Evolutionary conservation across 495 filamentous ascomycete species (phyloP).

Genomic region (Choiromyces venosus): DNA sequence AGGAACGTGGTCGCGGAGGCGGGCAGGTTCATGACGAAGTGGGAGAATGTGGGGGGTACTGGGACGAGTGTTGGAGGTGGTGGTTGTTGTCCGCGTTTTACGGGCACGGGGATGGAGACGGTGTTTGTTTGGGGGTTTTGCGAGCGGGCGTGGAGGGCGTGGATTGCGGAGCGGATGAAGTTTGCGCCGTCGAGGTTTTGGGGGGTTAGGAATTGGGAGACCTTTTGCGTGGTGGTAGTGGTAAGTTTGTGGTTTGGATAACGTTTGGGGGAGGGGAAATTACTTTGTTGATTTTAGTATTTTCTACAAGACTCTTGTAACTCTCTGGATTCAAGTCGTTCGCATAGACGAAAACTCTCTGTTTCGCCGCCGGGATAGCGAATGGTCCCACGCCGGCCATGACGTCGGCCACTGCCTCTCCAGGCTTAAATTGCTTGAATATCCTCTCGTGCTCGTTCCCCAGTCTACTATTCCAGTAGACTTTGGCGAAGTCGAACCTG

Average conservation of each 20-base stretch:
- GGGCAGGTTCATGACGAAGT: constrained; percentile 97
- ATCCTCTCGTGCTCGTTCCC: constrained; percentile 82
- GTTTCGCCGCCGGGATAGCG: constrained; percentile 84
- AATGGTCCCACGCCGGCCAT: constrained; percentile 98
- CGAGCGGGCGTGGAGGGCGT: constrained; percentile 54
- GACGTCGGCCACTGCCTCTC: constrained; percentile 89
- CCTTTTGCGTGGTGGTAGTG: constrained; percentile 48
- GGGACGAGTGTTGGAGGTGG: constrained; percentile 48
- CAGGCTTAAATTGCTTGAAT: constrained; percentile 66
- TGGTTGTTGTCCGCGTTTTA: constrained; percentile 42
- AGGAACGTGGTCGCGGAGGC: constrained; percentile 82
- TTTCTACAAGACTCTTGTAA: constrained; percentile 61
- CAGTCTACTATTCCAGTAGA: constrained; percentile 95
- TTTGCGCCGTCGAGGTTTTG: constrained; percentile 72
- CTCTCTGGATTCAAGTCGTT: constrained; percentile 96
- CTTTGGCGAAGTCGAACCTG: constrained; percentile 72
- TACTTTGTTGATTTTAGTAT: constrained; percentile 72
- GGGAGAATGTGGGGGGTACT: constrained; percentile 65
- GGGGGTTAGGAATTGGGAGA: constrained; percentile 64
- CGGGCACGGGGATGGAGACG: constrained; percentile 42
- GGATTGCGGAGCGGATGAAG: constrained; percentile 69
- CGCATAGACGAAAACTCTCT: constrained; percentile 87
- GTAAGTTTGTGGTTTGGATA: constrained; percentile 6
- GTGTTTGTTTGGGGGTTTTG: constrained; percentile 49
- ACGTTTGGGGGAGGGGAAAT: constrained; percentile 5